These are phyloP conservation scores for Chlorociboria aeruginascens DNA, from an alignment of 495 filamentous ascomycete species.

Conservation along the genomic window DNA sequence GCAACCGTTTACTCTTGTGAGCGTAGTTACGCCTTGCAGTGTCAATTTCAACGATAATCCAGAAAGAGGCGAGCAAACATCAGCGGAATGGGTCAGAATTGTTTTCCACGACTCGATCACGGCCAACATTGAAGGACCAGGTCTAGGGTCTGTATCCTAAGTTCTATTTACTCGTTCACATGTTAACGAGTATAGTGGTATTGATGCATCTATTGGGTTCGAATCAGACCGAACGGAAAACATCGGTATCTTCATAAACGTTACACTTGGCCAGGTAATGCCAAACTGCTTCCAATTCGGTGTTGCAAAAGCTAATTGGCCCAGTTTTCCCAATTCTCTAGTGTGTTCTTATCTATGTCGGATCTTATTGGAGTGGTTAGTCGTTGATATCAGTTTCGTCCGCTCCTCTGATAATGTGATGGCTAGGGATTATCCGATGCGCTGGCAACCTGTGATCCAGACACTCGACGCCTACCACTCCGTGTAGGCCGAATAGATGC, in stretches of 20 bases:
- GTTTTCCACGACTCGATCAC: conserved; percentile 30
- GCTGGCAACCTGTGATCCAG: conserved; percentile 11
- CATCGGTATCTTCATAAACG: conserved; percentile 28
- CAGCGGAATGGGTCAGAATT: conserved; percentile 34
- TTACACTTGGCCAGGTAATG: conserved; percentile 19
- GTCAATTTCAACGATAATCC: conserved; percentile 4
- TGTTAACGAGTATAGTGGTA: conserved; percentile 9
- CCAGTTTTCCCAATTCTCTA: conserved; percentile 23
- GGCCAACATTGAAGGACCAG: conserved; percentile 12
- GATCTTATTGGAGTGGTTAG: conserved; percentile 24
- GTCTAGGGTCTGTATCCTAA: conserved; percentile 11
- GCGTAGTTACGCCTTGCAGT: conserved; percentile 6
- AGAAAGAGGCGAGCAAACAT: conserved; percentile 13
- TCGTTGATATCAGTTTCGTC: background rate
- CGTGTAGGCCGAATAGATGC: conserved; percentile 31
- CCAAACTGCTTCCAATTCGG: background rate
- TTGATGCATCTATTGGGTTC: conserved; percentile 25
- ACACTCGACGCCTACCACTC: conserved; percentile 21
- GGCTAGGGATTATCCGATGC: conserved; percentile 19
- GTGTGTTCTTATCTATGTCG: conserved; percentile 21
- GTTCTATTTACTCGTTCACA: background rate
- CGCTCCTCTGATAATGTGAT: background rate
- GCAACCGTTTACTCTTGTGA: conserved; percentile 2
- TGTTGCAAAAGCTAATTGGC: background rate
- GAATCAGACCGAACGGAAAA: conserved; percentile 22